These are phyloP conservation scores for Trichophyton mentagrophytes DNA, from an alignment of 2,329 filamentous ascomycete species.

Conservation along the genomic window DNA sequence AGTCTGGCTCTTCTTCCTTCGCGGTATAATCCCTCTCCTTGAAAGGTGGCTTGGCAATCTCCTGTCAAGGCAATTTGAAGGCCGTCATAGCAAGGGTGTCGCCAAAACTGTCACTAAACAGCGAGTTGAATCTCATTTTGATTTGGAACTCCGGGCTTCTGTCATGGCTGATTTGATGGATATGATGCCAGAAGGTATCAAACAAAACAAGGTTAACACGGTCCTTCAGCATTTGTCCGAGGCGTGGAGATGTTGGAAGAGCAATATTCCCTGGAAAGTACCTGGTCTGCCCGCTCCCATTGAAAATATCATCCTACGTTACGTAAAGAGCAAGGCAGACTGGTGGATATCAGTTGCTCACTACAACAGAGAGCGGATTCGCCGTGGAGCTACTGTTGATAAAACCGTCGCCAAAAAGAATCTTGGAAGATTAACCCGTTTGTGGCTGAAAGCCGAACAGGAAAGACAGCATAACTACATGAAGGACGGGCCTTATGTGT, in stretches of 20 bases:
- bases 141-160: slow-evolving; percentile 88
- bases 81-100: slow-evolving; percentile 95
- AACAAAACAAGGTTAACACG: slow-evolving; percentile 98
- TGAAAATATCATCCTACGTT: slow-evolving; percentile 95
- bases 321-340: slow-evolving; percentile 97
- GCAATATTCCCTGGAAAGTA: slow-evolving; percentile 99
- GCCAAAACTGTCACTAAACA: slow-evolving; percentile 99
- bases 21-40: slow-evolving; percentile 89
- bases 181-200: slow-evolving; percentile 99
- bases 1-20: slow-evolving; percentile 98
- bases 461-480: slow-evolving; percentile 98
- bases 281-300: slow-evolving; percentile 91
- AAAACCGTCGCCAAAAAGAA: slow-evolving; percentile 99
- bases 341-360: slow-evolving; percentile 99
- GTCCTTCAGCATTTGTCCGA: slow-evolving; percentile 94
- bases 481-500: slow-evolving; percentile 97
- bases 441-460: slow-evolving; percentile 97
- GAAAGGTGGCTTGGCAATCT: slow-evolving; percentile 97
- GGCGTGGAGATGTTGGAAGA: slow-evolving; percentile 99
- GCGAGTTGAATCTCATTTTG: slow-evolving; percentile 96
- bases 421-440: slow-evolving; percentile 76
- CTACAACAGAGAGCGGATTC: slow-evolving; percentile 95
- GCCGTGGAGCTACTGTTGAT: slow-evolving; percentile 90
- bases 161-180: slow-evolving; percentile 99
- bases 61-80: slow-evolving; percentile 93